Evolutionary conservation across 1,139 yeast genomes (phyloP), one percentile per base, ranked within the genome.

Genomic region (Suhomyces terraborum): DNA sequence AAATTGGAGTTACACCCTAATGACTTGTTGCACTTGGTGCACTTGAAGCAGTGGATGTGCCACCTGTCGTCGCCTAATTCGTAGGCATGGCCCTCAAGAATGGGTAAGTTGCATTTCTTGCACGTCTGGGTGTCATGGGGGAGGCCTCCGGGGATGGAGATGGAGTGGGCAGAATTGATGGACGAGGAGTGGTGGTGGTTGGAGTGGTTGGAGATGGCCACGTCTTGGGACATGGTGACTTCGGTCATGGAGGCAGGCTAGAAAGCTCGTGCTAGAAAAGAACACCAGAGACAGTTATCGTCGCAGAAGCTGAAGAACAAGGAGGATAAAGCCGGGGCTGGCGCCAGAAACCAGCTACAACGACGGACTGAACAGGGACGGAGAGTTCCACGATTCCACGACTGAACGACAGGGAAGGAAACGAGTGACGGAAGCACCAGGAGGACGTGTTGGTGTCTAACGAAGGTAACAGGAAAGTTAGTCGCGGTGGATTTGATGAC

Each of bases 11-110:
- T 85, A 52, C 95, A 87, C 22, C 95, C 96, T 43, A 93, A 69
- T 33, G 83, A 77, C 49, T 79, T 75, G 31, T 77, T 73, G 63
- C 98, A 93, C 53, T 85, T 84, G 44, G 94, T 84, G 64, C 98
- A 93, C 41, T 82, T 77, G 65, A 93, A 94, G 64, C 98, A 93
- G 49, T 84, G 80, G 42, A 88, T 87, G 61, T 93, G 98, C 98
- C 98, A 93, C 52, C 96, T 79, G 59, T 88, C 93, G 38, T 87
- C 95, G 19, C 96, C 96, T 41, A 84, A 62, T 56, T 85, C 93
- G 55, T 84, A 85, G 5, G 93, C 93, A 53, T 85, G 93, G 17
- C 91, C 93, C 49, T 83, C 88, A 14, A 72, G 69, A 35, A 85
- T 84, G 26, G 80, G 64, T 31, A 56, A 52, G 46, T 60, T 57